Conservation (phyloP, 441 rosid genomes). For the Eutrema salsugineum region DNA sequence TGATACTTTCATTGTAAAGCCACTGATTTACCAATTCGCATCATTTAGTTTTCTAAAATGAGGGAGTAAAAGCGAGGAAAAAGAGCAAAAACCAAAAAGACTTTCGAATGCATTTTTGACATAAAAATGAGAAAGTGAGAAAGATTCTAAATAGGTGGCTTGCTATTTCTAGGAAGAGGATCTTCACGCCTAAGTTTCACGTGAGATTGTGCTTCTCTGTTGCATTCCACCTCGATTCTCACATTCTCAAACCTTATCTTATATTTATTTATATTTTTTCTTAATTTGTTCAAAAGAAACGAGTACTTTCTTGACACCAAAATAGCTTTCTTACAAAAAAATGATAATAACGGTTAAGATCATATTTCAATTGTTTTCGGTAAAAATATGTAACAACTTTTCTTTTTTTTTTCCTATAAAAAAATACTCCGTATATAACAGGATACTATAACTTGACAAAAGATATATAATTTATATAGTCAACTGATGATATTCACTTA, state of each 20-base stretch:
- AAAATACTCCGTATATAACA: too few relatives aligned
- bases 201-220: slow-evolving; percentile 35
- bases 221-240: slow-evolving; percentile 32
- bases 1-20: neutral
- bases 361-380: neutral
- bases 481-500: too few relatives aligned
- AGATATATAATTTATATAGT: too few relatives aligned
- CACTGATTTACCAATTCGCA: neutral
- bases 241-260: slow-evolving; percentile 31
- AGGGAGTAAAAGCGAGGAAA: neutral
- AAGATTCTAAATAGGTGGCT: slow-evolving; percentile 30
- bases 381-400: neutral
- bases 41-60: neutral
- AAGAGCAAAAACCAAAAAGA: neutral
- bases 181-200: slow-evolving; percentile 31
- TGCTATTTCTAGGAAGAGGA: slow-evolving; percentile 24
- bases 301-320: slow-evolving; percentile 16
- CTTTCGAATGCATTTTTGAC: neutral
- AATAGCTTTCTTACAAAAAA: neutral
- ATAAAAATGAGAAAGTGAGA: slow-evolving; percentile 1
- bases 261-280: slow-evolving; percentile 17
- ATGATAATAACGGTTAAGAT: neutral
- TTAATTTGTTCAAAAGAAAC: slow-evolving; percentile 24
- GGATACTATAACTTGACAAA: too few relatives aligned
- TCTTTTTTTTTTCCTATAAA: too few relatives aligned